Percentiles rank a stretch among this genome's conserved stretches.
Evolutionary conservation across 1,139 yeast genomes (phyloP).

Genomic region (Taphrina wiesneri): DNA sequence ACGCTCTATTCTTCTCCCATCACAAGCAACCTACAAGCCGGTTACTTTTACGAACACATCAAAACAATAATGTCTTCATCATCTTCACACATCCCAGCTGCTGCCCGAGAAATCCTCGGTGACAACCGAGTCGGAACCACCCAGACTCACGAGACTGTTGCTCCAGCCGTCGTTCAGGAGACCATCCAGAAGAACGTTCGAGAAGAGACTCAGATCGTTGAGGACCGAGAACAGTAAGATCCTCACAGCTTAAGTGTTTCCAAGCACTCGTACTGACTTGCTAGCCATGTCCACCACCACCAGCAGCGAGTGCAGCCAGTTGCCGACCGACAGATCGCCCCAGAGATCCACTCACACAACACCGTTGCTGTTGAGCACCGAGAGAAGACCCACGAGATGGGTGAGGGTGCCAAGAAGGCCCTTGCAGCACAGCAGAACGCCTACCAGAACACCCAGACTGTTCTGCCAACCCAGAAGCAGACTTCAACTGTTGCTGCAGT

Average conservation of each 20-base stretch:
- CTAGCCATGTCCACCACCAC: slow-evolving; percentile 34
- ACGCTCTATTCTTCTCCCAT: neutral
- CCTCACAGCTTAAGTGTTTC: neutral
- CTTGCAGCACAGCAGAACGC: slow-evolving; percentile 33
- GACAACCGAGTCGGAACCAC: slow-evolving; percentile 31
- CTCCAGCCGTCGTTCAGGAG: slow-evolving; percentile 34
- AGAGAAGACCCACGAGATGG: slow-evolving; percentile 27
- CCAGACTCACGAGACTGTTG: slow-evolving; percentile 33
- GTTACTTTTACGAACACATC: neutral
- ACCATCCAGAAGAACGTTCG: slow-evolving; percentile 16
- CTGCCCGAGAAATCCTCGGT: slow-evolving; percentile 24
- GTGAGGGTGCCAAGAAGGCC: slow-evolving; percentile 32
- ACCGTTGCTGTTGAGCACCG: slow-evolving; percentile 26
- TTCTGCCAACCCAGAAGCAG: slow-evolving; percentile 31
- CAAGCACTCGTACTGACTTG: neutral
- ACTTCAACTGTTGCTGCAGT: slow-evolving; percentile 24
- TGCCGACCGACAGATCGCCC: slow-evolving; percentile 27
- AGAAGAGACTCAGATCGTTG: slow-evolving; percentile 28
- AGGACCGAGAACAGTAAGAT: slow-evolving; percentile 28
- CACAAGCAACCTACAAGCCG: slow-evolving; percentile 4
- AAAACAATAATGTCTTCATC: slow-evolving; percentile 13
- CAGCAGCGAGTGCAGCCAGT: slow-evolving; percentile 35
- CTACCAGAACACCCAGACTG: slow-evolving; percentile 29
- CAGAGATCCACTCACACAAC: slow-evolving; percentile 27
- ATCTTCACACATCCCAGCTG: slow-evolving; percentile 9